These are phyloP conservation scores for Phanerochaete sordida DNA, from an alignment of 768 basidiomycete genomes.

Conservation along the genomic window DNA sequence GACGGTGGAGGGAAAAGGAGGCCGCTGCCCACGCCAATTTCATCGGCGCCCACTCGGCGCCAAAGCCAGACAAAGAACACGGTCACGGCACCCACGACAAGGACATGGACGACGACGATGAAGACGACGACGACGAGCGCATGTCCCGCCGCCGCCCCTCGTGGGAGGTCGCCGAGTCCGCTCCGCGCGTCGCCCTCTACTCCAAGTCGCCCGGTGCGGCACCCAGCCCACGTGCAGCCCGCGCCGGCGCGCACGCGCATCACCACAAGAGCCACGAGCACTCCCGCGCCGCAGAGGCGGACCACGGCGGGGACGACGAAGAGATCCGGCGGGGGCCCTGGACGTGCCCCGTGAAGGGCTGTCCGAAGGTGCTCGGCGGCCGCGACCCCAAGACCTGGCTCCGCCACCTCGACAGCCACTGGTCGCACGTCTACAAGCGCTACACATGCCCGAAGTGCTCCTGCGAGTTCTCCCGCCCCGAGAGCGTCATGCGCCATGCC, in stretches of 20 bases:
- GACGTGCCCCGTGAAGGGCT: conserved; percentile 1
- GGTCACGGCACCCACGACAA: neutral
- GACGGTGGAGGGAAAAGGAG: neutral
- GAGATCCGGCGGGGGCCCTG: neutral
- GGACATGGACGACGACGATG: neutral
- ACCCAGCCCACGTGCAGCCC: neutral
- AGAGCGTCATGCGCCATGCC: conserved; percentile 3
- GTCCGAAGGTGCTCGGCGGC: conserved; percentile 2
- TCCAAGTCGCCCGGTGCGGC: neutral
- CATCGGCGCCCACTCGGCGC: neutral
- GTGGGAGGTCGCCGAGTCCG: neutral
- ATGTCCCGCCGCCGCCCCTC: neutral
- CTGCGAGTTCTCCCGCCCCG: conserved; percentile 3
- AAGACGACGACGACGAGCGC: neutral
- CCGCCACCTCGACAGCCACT: conserved; percentile 4
- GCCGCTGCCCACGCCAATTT: neutral
- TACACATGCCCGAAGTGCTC: neutral
- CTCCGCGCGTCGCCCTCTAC: neutral
- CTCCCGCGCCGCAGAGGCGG: neutral
- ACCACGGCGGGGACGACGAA: neutral
- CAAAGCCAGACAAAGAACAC: neutral
- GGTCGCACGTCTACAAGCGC: conserved; percentile 7
- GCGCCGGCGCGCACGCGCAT: too few species aligned
- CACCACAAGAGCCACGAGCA: neutral
- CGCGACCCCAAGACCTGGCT: conserved; percentile 6